These are phyloP conservation scores for Alternaria burnsii DNA, from an alignment of 2,329 filamentous ascomycete species.

Conservation along the genomic window DNA sequence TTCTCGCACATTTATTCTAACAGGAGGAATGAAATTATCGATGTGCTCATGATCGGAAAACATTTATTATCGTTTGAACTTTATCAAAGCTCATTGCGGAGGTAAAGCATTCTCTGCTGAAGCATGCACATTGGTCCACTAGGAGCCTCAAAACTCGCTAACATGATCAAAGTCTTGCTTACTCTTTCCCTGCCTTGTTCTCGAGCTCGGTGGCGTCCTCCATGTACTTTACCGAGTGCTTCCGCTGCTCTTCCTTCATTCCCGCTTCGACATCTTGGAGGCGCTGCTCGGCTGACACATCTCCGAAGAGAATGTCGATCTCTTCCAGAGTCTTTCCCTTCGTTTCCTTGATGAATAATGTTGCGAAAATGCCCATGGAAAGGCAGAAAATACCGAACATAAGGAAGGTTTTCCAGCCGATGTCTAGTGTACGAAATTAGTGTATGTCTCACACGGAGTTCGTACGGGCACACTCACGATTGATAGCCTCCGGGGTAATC, in stretches of 20 bases:
- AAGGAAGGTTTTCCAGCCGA: conserved; percentile 55
- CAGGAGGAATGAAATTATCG: neutral
- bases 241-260: conserved; percentile 11
- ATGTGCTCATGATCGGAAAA: neutral
- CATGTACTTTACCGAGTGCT: conserved; percentile 9
- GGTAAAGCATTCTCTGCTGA: neutral
- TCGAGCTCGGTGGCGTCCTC: conserved; percentile 9
- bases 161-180: neutral
- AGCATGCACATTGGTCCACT: neutral
- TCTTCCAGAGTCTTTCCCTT: conserved; percentile 57
- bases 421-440: neutral
- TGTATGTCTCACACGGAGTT: neutral
- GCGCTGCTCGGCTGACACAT: conserved; percentile 13
- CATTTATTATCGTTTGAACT: neutral
- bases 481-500: conserved; percentile 71
- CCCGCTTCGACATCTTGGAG: conserved; percentile 10
- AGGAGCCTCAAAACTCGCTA: neutral
- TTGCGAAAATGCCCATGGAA: conserved; percentile 55
- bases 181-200: conserved; percentile 5
- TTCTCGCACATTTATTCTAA: neutral
- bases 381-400: conserved; percentile 60
- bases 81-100: neutral
- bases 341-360: conserved; percentile 55
- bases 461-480: conserved; percentile 39
- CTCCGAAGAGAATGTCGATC: conserved; percentile 58